Conservation (phyloP, 2,329 filamentous ascomycete genomes). For the Penicillium brasilianum region DNA sequence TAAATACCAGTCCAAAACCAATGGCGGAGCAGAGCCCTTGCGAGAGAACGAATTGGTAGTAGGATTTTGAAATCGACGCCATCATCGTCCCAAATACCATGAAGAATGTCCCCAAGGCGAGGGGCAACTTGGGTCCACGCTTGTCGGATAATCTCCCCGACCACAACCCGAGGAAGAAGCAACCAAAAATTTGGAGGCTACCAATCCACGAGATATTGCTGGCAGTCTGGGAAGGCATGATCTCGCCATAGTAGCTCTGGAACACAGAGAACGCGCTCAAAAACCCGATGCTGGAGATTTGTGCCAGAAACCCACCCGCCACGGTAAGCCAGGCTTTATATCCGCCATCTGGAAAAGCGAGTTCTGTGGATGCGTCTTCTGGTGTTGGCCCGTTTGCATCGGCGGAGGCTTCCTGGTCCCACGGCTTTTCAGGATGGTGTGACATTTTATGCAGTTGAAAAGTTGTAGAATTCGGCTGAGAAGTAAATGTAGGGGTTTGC, state of each 20-base stretch:
- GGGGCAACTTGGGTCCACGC: constrained; percentile 5
- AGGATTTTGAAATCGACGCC: constrained; percentile 2
- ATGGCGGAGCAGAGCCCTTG: constrained; percentile 17
- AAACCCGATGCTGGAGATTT: constrained; percentile 15
- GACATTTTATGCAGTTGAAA: not conserved
- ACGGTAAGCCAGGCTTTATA: constrained; percentile 12
- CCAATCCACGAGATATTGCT: constrained; percentile 5
- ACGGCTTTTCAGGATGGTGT: not conserved
- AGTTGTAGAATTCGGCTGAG: not conserved
- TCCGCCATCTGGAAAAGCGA: not conserved
- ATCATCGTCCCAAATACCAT: constrained; percentile 11
- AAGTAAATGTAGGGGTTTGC: not conserved
- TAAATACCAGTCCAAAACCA: constrained; percentile 13
- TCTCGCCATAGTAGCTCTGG: constrained; percentile 4
- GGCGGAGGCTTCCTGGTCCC: not conserved
- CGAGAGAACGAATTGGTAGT: constrained; percentile 17
- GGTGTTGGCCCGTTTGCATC: not conserved
- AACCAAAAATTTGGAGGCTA: constrained; percentile 18
- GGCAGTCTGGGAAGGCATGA: not conserved
- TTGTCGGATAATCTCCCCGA: not conserved
- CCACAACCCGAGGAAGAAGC: constrained; percentile 15
- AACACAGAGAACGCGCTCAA: constrained; percentile 14
- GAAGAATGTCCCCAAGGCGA: constrained; percentile 13
- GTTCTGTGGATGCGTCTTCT: not conserved
- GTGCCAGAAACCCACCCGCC: constrained; percentile 7